Evolutionary conservation across 108 stramenopile genomes (phyloP).

Genomic region (Tribonema minus): DNA sequence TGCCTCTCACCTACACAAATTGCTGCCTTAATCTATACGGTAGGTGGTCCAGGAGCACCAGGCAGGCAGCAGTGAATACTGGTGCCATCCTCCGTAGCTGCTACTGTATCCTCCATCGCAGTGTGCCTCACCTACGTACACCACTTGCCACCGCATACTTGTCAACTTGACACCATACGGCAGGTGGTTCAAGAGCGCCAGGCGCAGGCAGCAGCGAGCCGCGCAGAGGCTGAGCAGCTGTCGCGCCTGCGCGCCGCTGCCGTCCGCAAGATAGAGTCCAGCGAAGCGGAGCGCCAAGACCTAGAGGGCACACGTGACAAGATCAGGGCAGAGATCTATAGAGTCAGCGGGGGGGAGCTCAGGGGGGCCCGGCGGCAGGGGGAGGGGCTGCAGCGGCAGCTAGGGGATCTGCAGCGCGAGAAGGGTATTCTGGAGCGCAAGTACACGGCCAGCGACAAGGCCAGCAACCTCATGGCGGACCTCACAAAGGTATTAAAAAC

Average conservation of each 20-base stretch:
- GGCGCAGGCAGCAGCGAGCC: background rate
- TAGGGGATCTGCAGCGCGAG: constrained; percentile 47
- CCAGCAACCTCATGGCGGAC: constrained; percentile 23
- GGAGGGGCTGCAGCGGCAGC: constrained; percentile 36
- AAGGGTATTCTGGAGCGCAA: constrained; percentile 56
- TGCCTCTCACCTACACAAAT: too few relatives aligned
- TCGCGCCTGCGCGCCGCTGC: background rate
- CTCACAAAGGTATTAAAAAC: too few relatives aligned
- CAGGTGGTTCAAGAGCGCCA: background rate
- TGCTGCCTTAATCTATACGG: too few relatives aligned
- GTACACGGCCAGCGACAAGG: constrained; percentile 26
- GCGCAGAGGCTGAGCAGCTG: background rate
- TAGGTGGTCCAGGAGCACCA: too few relatives aligned
- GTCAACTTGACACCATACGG: background rate
- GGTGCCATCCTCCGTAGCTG: too few relatives aligned
- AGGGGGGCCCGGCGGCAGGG: constrained; percentile 1
- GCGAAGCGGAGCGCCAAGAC: constrained; percentile 17
- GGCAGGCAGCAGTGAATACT: too few relatives aligned
- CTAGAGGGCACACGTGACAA: constrained; percentile 29
- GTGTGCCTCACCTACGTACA: background rate
- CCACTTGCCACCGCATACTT: background rate
- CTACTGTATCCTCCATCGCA: background rate
- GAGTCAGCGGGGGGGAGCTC: constrained; percentile 8
- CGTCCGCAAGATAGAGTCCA: constrained; percentile 37
- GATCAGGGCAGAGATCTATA: constrained; percentile 22